Conservation (phyloP, 2,329 filamentous ascomycete species). For the Neoarthrinium moseri region DNA sequence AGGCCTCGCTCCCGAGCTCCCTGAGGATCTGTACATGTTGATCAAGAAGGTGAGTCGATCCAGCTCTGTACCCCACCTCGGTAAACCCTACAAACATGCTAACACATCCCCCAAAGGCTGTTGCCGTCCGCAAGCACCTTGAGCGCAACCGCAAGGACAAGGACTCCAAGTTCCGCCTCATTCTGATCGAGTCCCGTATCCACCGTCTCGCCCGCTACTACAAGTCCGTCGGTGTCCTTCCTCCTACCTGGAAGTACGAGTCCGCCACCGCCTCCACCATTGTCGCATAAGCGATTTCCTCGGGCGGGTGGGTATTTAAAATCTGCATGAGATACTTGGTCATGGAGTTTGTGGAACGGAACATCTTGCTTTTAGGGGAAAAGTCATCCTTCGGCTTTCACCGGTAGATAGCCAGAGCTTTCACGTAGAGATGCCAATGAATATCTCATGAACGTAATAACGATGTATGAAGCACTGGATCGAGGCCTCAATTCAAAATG, state of each 20-base stretch:
- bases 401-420: slow-evolving; percentile 10
- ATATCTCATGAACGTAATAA: slow-evolving; percentile 8
- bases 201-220: slow-evolving; percentile 99
- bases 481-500: slow-evolving; percentile 8
- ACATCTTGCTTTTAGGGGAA: slow-evolving; percentile 25
- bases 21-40: slow-evolving; percentile 99
- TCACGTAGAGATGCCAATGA: slow-evolving; percentile 13
- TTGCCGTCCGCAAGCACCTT: slow-evolving; percentile 99
- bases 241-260: slow-evolving; percentile 99
- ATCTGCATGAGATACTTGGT: slow-evolving; percentile 23
- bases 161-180: slow-evolving; percentile 99
- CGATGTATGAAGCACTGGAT: no score
- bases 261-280: slow-evolving; percentile 92
- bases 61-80: no score
- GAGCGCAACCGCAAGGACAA: slow-evolving; percentile 99
- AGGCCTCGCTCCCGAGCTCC: slow-evolving; percentile 98
- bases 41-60: slow-evolving; percentile 98
- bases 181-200: slow-evolving; percentile 99
- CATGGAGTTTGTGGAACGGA: slow-evolving; percentile 31
- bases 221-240: slow-evolving; percentile 85
- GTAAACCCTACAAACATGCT: slow-evolving; percentile 12
- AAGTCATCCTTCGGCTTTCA: slow-evolving; percentile 13
- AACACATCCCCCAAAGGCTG: slow-evolving; percentile 58
- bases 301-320: slow-evolving; percentile 14
- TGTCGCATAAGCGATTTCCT: slow-evolving; percentile 68